phyloP scores from a whole-genome alignment of 306 rosid genomes.

The Gynostemma pentaphyllum region DNA sequence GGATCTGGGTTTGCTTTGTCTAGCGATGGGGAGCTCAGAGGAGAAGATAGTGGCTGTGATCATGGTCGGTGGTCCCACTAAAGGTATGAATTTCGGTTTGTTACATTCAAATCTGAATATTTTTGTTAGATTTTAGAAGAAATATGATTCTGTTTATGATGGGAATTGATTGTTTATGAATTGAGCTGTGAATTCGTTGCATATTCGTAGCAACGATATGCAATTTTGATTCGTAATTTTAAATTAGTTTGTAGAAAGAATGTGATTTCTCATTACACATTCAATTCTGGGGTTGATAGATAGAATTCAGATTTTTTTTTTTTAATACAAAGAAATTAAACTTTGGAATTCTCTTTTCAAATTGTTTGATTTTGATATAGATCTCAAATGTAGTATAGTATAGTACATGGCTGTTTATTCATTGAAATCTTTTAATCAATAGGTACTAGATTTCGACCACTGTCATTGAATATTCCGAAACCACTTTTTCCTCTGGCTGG shows the following conservation, averaged over 20 bases:
- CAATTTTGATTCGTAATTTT: too few relatives aligned
- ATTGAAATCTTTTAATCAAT: background rate
- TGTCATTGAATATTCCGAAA: slow-evolving; percentile 81
- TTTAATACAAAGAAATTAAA: background rate
- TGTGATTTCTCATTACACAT: background rate
- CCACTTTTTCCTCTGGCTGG: slow-evolving; percentile 97
- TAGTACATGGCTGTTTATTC: background rate
- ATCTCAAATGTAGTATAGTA: background rate
- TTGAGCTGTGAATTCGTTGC: background rate
- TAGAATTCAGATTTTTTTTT: background rate
- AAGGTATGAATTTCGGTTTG: slow-evolving; percentile 36
- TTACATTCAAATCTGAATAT: background rate
- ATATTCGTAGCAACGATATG: background rate
- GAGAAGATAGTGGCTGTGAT: slow-evolving; percentile 83
- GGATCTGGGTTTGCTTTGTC: slow-evolving; percentile 31
- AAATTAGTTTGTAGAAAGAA: background rate
- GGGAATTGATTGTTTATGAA: background rate
- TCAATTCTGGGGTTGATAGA: background rate
- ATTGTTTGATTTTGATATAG: background rate
- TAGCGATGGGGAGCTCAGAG: slow-evolving; percentile 47
- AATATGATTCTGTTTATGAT: background rate
- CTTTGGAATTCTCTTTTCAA: background rate
- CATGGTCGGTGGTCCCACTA: slow-evolving; percentile 98
- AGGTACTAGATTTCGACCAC: slow-evolving; percentile 96
- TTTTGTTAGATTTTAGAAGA: background rate